These are phyloP conservation scores for Phytophthora rubi DNA, from an alignment of 352 stramenopile genomes.

Conservation along the genomic window DNA sequence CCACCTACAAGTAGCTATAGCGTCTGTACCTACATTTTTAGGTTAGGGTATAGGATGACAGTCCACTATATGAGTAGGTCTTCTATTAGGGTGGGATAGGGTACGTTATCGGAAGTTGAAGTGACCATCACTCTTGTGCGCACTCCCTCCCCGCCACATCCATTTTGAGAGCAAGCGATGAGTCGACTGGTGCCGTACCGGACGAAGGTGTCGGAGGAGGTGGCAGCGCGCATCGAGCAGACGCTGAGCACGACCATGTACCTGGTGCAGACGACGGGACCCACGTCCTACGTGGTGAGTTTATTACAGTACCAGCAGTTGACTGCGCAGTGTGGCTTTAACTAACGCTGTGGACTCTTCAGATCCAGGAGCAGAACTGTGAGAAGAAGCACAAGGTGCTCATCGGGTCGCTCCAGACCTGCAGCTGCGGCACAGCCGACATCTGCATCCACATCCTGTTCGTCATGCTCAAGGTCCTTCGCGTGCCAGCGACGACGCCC, in stretches of 20 bases:
- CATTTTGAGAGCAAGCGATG: conserved; percentile 41
- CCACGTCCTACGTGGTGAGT: conserved; percentile 78
- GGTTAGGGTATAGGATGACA: neutral
- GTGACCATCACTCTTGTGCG: conserved; percentile 33
- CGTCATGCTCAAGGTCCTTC: conserved; percentile 87
- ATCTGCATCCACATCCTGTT: conserved; percentile 89
- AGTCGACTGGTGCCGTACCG: conserved; percentile 72
- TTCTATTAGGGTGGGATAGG: too few species aligned
- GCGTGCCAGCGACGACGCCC: conserved; percentile 66
- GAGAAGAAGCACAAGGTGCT: conserved; percentile 84
- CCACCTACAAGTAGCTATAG: neutral
- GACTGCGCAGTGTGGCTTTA: neutral
- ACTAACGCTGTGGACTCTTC: neutral
- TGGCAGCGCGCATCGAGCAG: conserved; percentile 69
- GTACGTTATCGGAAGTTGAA: conserved; percentile 29
- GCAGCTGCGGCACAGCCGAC: conserved; percentile 73
- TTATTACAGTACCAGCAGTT: neutral
- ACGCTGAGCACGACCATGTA: conserved; percentile 79
- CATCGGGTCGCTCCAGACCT: conserved; percentile 73
- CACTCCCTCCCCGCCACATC: conserved; percentile 10
- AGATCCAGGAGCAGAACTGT: conserved; percentile 80
- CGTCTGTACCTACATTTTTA: neutral
- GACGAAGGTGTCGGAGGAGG: conserved; percentile 51
- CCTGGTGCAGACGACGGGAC: conserved; percentile 76
- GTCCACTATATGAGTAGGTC: too few species aligned